Evolutionary conservation across 306 rosid species (phyloP).

Genomic region (Gleditsia sinensis): DNA sequence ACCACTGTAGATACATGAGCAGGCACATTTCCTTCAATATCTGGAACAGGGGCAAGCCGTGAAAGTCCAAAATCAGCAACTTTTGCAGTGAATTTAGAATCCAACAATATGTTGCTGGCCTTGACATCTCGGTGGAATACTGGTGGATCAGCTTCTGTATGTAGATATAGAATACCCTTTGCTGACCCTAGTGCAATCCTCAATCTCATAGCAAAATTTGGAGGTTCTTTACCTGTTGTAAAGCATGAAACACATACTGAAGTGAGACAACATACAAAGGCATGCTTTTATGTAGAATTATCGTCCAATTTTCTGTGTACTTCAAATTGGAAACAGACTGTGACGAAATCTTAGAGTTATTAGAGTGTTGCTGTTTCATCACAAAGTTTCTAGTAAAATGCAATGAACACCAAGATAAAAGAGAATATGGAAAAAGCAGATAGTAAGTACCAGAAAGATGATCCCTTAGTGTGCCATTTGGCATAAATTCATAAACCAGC

Average conservation of each 20-base stretch:
- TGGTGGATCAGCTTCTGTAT: constrained; percentile 95
- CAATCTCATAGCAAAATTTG: constrained; percentile 66
- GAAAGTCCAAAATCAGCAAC: constrained; percentile 99
- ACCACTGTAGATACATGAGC: constrained; percentile 83
- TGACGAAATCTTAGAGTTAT: neutral
- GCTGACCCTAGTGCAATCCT: constrained; percentile 75
- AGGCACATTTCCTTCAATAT: constrained; percentile 70
- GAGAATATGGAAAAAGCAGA: constrained; percentile 1
- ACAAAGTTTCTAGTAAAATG: neutral
- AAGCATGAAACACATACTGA: constrained; percentile 20
- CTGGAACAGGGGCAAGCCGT: constrained; percentile 88
- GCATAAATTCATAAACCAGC: constrained; percentile 89
- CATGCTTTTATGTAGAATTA: neutral
- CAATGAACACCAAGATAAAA: neutral
- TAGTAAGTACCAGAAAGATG: constrained; percentile 69
- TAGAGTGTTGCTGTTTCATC: neutral
- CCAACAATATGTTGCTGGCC: constrained; percentile 88
- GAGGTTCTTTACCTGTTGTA: constrained; percentile 59
- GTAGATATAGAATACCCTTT: constrained; percentile 89
- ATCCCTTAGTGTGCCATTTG: constrained; percentile 83
- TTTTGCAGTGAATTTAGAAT: constrained; percentile 65
- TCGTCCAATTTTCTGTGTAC: neutral
- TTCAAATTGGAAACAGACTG: constrained; percentile 20
- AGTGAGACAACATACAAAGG: neutral
- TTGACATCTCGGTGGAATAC: constrained; percentile 93